Conservation (phyloP, 2,329 filamentous ascomycete genomes). For the Ophiostoma sp. region DNA sequence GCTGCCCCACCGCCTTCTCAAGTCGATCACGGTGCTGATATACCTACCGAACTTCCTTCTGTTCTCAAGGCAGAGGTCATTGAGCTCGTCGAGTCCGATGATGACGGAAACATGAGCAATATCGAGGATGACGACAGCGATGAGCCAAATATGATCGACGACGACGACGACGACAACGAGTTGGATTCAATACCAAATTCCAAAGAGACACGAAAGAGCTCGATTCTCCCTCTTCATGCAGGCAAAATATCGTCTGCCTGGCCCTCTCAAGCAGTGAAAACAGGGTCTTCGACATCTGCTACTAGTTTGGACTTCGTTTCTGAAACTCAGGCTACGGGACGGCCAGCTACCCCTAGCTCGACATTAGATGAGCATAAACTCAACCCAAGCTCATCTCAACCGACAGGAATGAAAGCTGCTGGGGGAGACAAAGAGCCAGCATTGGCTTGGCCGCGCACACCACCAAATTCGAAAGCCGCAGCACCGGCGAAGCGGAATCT, state of each 20-base stretch:
- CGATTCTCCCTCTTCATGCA: background rate
- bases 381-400: background rate
- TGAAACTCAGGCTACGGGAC: background rate
- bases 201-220: background rate
- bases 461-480: background rate
- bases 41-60: slow-evolving; percentile 11
- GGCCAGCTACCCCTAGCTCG: background rate
- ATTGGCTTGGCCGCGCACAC: background rate
- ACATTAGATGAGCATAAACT: background rate
- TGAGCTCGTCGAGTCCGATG: slow-evolving; percentile 13
- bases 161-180: slow-evolving; percentile 6
- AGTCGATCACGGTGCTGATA: background rate
- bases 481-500: slow-evolving; percentile 3
- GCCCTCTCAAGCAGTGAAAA: background rate
- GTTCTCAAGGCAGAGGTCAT: slow-evolving; percentile 18
- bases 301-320: too few relatives aligned
- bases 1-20: background rate
- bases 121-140: slow-evolving; percentile 18
- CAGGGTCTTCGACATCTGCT: background rate
- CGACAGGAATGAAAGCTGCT: background rate
- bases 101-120: slow-evolving; percentile 7
- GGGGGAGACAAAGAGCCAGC: background rate
- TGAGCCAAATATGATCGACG: background rate
- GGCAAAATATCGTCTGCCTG: background rate
- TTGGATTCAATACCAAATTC: background rate